Evolutionary conservation across 1,284 basidiomycete species (phyloP), one percentile per base, ranked within the genome.

Genomic region (Pterulicium gracile): DNA sequence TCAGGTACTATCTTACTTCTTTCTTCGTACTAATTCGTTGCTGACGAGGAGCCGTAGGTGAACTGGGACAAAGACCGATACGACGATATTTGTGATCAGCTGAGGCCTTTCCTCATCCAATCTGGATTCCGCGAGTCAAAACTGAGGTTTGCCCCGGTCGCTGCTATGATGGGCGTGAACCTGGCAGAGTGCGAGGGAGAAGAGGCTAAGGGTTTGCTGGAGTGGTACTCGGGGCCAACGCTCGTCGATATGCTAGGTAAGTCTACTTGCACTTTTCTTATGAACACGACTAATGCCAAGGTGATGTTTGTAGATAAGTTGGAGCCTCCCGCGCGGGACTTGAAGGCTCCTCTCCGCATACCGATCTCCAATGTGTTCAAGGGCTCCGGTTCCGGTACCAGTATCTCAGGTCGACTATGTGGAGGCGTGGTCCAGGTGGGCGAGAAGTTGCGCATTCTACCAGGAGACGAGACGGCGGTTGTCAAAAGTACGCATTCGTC

Each of bases 321-420:
- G 20, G 83, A 88, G 48, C 87, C 91, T 0, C 94, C 94, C 0
- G 62, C 70, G 3, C 74, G 95, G 40, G 84, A 89, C 45, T 78
- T 94, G 48, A 73, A 75, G 4, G 73, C 79, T 0, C 84, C 94
- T 0, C 63, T 97, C 27, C 79, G 96, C 18, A 73, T 98, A 47
- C 95, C 95, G 0, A 77, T 98, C 17, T 88, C 91, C 12, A 98
- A 98, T 61, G 90, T 98, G 2, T 98, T 96, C 75, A 92, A 85
- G 62, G 88, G 88, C 19, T 80, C 86, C 56, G 79, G 84, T 4
- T 81, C 88, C 3, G 89, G 89, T 14, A 77, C 81, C 1, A 88
- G 83, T 1, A 81, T 96, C 0, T 79, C 85, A 19, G 96, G 95
- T n/a, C 72, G 94, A 24, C 68, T 98, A 24, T 87, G 85, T 49